A percentile compares a stretch with the other conserved stretches of the same genome.
Conservation (phyloP, 331 rosid genomes). For the Cydonia oblonga region DNA sequence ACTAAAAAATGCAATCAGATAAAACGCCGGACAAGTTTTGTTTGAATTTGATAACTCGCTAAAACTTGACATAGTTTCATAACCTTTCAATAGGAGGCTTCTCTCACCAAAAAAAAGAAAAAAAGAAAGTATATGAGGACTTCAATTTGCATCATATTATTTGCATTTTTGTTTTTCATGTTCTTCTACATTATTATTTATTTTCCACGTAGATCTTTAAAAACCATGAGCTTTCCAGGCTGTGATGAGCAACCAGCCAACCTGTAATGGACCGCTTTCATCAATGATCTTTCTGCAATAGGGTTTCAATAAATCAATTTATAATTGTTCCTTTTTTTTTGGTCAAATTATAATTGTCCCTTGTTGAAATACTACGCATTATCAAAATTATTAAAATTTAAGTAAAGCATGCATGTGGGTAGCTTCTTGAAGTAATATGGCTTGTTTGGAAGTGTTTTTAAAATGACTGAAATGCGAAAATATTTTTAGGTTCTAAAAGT, state of each 20-base stretch:
- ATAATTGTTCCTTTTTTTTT: background rate
- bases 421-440: background rate
- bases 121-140: background rate
- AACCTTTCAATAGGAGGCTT: background rate
- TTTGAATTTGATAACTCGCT: background rate
- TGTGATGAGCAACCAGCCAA: constrained; percentile 37
- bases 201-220: constrained; percentile 3
- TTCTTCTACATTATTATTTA: background rate
- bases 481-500: too few species aligned
- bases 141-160: background rate
- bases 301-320: background rate
- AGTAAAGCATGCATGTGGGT: background rate
- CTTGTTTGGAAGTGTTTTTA: too few species aligned
- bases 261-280: constrained; percentile 20
- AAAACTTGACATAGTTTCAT: background rate
- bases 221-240: constrained; percentile 28
- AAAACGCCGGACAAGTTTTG: too few species aligned
- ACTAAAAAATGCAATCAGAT: background rate
- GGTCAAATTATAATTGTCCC: background rate
- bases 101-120: background rate
- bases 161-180: background rate
- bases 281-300: constrained; percentile 17
- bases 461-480: too few species aligned
- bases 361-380: background rate
- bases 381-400: background rate